These are phyloP conservation scores for Ceratocystis harringtonii DNA, from an alignment of 2,329 filamentous ascomycete species.

Conservation along the genomic window DNA sequence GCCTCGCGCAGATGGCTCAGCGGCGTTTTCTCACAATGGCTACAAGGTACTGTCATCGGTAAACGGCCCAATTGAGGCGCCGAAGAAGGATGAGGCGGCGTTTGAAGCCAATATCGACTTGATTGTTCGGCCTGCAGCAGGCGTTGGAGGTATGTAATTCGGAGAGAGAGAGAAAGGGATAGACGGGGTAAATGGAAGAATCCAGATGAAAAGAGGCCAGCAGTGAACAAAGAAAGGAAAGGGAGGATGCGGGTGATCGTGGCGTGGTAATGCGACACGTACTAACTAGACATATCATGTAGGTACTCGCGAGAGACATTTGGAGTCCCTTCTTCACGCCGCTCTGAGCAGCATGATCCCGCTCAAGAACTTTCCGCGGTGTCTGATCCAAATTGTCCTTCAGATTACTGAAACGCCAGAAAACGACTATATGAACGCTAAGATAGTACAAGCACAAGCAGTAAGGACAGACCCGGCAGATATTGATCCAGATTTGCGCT, in stretches of 20 bases:
- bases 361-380: conserved; percentile 59
- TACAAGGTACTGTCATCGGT: conserved; percentile 74
- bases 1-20: conserved; percentile 63
- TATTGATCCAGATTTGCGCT: not conserved
- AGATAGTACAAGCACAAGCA: conserved; percentile 43
- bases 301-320: conserved; percentile 63
- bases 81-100: conserved; percentile 74
- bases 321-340: conserved; percentile 60
- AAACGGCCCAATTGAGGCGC: conserved; percentile 85
- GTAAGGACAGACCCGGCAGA: conserved; percentile 29
- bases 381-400: conserved; percentile 66
- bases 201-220: not conserved
- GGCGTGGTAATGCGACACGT: not conserved
- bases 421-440: conserved; percentile 47
- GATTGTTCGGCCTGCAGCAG: conserved; percentile 69
- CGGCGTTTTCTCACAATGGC: conserved; percentile 57
- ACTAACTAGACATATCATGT: conserved; percentile 19
- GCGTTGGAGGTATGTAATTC: conserved; percentile 52
- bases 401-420: conserved; percentile 57
- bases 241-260: not conserved
- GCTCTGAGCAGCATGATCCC: conserved; percentile 61
- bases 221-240: not conserved
- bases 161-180: not conserved
- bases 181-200: no score
- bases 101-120: conserved; percentile 87